Evolutionary conservation across 2,329 filamentous ascomycete species (phyloP).

Genomic region (Thelonectria discophora): DNA sequence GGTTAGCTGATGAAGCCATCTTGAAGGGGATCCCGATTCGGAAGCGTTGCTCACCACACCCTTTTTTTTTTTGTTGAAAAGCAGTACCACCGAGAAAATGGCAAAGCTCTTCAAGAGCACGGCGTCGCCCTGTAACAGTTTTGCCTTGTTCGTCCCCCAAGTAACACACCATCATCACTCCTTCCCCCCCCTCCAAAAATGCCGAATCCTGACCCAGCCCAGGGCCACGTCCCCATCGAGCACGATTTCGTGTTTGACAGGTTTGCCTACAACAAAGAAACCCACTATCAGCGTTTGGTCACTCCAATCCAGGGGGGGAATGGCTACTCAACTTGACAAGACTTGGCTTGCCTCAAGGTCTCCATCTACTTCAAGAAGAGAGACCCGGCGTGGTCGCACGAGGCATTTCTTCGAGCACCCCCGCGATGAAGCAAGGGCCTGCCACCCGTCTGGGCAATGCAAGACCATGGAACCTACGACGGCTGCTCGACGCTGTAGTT

Average conservation of each 20-base stretch:
- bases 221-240: constrained; percentile 24
- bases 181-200: background rate
- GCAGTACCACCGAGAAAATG: too few relatives aligned
- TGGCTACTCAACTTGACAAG: background rate
- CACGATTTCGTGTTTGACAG: constrained; percentile 29
- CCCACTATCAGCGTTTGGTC: constrained; percentile 29
- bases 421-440: constrained; percentile 24
- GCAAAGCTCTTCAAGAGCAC: too few relatives aligned
- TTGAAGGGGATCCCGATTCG: background rate
- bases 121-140: too few relatives aligned
- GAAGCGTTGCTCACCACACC: too few relatives aligned
- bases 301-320: background rate
- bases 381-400: constrained; percentile 24
- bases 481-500: constrained; percentile 36
- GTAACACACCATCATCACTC: too few relatives aligned
- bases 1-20: background rate
- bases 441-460: too few relatives aligned
- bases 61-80: too few relatives aligned
- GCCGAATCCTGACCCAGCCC: constrained; percentile 6
- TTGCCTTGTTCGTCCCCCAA: too few relatives aligned
- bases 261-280: constrained; percentile 28
- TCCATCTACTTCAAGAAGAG: constrained; percentile 32
- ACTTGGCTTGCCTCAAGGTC: constrained; percentile 29
- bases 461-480: constrained; percentile 33
- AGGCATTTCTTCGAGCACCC: constrained; percentile 32